Evolutionary conservation across 257 asterid species (phyloP), one percentile per base, ranked within the genome.

Genomic region (Marsdenia floribunda): DNA sequence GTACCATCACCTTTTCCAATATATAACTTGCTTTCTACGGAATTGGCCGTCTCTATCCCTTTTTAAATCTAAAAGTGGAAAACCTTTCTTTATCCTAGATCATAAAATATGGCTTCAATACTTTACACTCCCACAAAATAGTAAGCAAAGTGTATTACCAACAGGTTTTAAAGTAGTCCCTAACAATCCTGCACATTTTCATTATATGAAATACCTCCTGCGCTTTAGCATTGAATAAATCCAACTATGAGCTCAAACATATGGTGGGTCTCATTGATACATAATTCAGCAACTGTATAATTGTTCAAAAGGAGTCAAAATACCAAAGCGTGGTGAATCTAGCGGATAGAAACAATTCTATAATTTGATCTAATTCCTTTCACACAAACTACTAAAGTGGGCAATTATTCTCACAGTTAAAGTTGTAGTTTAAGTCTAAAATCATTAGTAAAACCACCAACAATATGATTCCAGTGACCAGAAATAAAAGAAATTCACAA

Each of bases 211-310:
- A 59, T 52, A 15, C 67, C 19, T 10, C 42, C 15, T n/a, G 3
- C 46, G 29, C 71, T 63, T 49, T 44, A 58, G 12, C 18, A 5
- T 42, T 24, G 70, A 15, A 33, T 29, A 10, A 14, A 60, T 60
- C 50, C 72, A 63, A 40, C 40, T 19, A 47, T 33, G 68, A 74
- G 35, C 77, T 49, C 14, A 50, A 67, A n/a, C 10, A 52, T 50
- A 14, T 9, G 3, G 5, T 44, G 49, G 44, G 44, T 21, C 24
- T 35, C 8, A n/a, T 21, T 21, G 22, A 8, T 22, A 21, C 61
- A 55, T 53, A 37, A n/a, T 54, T 75, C 33, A 38, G 47, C 44
- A 38, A 26, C 22, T 4, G 37, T 26, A 68, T 24, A 44, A 9
- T 42, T 38, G 37, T 22, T 21, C 5, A 68, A n/a, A 57, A 66